These are phyloP conservation scores for Annulohypoxylon maeteangense DNA, from an alignment of 495 filamentous ascomycete genomes.

Conservation along the genomic window DNA sequence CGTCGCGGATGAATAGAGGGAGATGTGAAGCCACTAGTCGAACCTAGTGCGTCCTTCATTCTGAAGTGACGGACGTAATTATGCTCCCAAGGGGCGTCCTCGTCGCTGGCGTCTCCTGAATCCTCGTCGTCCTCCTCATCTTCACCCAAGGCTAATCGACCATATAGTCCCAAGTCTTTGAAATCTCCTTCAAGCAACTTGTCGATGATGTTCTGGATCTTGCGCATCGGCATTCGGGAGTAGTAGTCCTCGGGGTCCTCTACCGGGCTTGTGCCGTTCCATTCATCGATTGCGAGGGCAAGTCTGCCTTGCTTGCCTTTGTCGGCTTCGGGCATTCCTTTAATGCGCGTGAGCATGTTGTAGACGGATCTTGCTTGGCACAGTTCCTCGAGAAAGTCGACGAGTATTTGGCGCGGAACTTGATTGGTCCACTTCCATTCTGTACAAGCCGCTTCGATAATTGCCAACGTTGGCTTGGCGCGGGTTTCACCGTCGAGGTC, in stretches of 20 bases:
- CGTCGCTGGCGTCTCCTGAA: not conserved
- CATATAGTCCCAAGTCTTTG: not conserved
- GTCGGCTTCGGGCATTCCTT: slow-evolving; percentile 1
- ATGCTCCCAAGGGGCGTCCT: not conserved
- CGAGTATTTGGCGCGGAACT: not conserved
- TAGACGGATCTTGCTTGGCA: slow-evolving; percentile 14
- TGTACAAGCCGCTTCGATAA: slow-evolving; percentile 6
- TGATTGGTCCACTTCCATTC: not conserved
- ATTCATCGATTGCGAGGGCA: slow-evolving; percentile 13
- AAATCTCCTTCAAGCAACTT: not conserved
- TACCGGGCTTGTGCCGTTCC: not conserved
- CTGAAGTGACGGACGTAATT: too few relatives aligned
- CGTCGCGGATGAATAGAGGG: too few relatives aligned
- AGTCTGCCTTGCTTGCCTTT: not conserved
- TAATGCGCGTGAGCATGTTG: slow-evolving; percentile 1
- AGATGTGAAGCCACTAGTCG: too few relatives aligned
- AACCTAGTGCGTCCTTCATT: too few relatives aligned
- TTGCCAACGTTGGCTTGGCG: not conserved
- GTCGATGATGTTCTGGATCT: not conserved
- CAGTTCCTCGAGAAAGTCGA: slow-evolving; percentile 1
- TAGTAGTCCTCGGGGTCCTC: not conserved
- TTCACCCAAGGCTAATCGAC: not conserved
- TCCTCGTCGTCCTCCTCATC: not conserved
- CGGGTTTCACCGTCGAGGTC: not conserved
- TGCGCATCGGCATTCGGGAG: not conserved